Conservation (phyloP, 495 filamentous ascomycete species). For the Evansstolkia leycettana region DNA sequence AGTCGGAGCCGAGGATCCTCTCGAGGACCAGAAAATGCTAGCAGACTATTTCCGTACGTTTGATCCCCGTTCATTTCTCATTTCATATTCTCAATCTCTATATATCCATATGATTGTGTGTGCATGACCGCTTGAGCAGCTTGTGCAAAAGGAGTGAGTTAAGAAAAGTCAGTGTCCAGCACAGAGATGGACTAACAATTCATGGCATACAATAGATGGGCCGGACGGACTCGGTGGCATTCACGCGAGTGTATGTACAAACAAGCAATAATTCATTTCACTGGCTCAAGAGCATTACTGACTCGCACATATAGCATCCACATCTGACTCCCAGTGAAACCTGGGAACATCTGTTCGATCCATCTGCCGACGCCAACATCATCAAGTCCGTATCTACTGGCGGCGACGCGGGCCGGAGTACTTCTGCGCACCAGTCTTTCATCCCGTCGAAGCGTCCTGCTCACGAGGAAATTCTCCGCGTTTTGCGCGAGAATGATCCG, state of each 20-base stretch:
- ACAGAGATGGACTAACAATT: too few species aligned
- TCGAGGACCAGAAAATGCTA: slow-evolving; percentile 72
- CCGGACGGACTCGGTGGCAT: slow-evolving; percentile 86
- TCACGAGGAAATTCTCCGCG: slow-evolving; percentile 73
- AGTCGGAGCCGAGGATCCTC: slow-evolving; percentile 70
- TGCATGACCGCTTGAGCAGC: too few species aligned
- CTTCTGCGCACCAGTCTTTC: slow-evolving; percentile 40
- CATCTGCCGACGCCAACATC: slow-evolving; percentile 25
- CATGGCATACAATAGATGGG: slow-evolving; percentile 51
- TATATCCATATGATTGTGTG: too few species aligned
- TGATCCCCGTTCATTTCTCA: neutral
- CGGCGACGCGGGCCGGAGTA: slow-evolving; percentile 12
- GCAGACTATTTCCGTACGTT: slow-evolving; percentile 84
- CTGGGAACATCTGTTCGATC: slow-evolving; percentile 72
- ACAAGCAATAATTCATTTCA: too few species aligned
- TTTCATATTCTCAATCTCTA: neutral
- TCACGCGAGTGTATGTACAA: slow-evolving; percentile 59
- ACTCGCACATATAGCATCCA: slow-evolving; percentile 48
- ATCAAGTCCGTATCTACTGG: slow-evolving; percentile 22
- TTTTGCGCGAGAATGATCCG: slow-evolving; percentile 63
- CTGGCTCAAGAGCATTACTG: neutral
- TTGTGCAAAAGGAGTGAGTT: too few species aligned
- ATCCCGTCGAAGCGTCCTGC: slow-evolving; percentile 57
- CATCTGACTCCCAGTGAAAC: slow-evolving; percentile 73
- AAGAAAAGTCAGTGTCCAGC: too few species aligned